A percentile compares a stretch with the other conserved stretches of the same genome.
phyloP scores from a whole-genome alignment of 2,329 filamentous ascomycete species.

The Emergomyces africanus region DNA sequence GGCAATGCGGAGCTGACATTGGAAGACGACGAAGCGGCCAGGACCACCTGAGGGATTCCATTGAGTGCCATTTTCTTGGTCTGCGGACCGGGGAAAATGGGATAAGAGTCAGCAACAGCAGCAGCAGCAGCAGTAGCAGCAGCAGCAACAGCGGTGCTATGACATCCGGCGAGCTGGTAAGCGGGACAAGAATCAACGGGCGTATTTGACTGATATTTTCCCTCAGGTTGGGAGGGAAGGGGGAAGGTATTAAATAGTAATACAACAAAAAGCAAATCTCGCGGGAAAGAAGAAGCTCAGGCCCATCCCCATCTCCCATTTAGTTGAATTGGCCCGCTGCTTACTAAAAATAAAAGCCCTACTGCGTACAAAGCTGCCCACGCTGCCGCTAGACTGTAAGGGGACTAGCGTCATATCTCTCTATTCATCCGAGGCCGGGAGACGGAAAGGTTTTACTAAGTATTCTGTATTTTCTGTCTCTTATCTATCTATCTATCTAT shows the following conservation, averaged over 20 bases:
- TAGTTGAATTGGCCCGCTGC: no score
- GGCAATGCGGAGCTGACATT: slow-evolving; percentile 9
- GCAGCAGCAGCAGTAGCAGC: not conserved
- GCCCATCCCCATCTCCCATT: no score
- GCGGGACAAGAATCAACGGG: not conserved
- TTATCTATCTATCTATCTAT: no score
- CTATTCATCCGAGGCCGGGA: no score
- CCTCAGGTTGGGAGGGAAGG: no score
- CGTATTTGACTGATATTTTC: no score
- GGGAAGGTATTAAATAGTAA: no score
- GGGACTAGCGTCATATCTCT: not conserved
- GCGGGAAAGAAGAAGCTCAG: not conserved
- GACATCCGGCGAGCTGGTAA: not conserved
- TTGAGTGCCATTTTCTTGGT: slow-evolving; percentile 16
- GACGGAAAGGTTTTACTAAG: no score
- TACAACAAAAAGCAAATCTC: no score
- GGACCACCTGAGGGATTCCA: slow-evolving; percentile 13
- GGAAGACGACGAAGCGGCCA: slow-evolving; percentile 11
- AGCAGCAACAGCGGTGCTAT: not conserved
- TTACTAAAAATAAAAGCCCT: no score
- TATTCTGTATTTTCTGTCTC: no score
- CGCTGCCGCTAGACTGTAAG: not conserved
- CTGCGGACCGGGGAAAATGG: slow-evolving; percentile 6
- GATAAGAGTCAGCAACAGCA: not conserved
- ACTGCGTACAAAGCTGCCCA: not conserved